phyloP scores from a whole-genome alignment of 2,329 filamentous ascomycete genomes.

The Pestalotiopsis sp. region DNA sequence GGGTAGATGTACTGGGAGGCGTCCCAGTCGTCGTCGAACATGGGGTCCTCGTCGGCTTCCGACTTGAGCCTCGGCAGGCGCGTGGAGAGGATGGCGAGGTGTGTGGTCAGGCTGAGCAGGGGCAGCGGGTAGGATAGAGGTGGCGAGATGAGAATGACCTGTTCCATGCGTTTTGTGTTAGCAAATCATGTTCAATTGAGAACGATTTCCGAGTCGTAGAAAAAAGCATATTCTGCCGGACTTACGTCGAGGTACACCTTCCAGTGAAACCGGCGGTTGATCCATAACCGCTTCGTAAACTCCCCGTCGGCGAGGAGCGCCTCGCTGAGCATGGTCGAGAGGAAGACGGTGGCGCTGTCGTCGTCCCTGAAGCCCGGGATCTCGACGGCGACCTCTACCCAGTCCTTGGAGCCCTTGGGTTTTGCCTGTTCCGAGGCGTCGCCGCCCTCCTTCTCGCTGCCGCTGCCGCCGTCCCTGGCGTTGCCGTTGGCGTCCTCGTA shows the following conservation, averaged over 20 bases:
- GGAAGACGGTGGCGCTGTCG: slow-evolving; percentile 83
- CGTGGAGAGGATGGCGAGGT: slow-evolving; percentile 88
- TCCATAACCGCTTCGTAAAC: slow-evolving; percentile 74
- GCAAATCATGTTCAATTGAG: neutral
- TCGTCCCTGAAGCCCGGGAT: slow-evolving; percentile 91
- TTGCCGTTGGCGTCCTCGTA: slow-evolving; percentile 16
- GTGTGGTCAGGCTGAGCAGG: slow-evolving; percentile 87
- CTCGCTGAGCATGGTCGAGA: slow-evolving; percentile 87
- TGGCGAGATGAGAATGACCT: slow-evolving; percentile 93
- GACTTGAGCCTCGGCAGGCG: slow-evolving; percentile 84
- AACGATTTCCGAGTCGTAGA: neutral
- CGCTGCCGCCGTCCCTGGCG: slow-evolving; percentile 22
- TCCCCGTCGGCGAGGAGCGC: slow-evolving; percentile 75
- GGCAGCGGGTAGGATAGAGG: slow-evolving; percentile 92
- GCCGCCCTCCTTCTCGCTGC: slow-evolving; percentile 11
- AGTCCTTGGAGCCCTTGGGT: slow-evolving; percentile 59
- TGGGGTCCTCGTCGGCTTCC: slow-evolving; percentile 90
- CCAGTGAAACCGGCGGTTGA: slow-evolving; percentile 95
- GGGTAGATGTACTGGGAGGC: slow-evolving; percentile 78
- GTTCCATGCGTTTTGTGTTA: neutral
- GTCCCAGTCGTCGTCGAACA: slow-evolving; percentile 98
- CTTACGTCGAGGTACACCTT: slow-evolving; percentile 91
- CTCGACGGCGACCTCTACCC: slow-evolving; percentile 90
- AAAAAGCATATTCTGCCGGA: slow-evolving; percentile 20
- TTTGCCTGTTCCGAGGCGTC: slow-evolving; percentile 19